Percentiles rank a stretch among this genome's conserved stretches.
These are phyloP conservation scores for Coemansia sp. DNA, from an alignment of 192 early-diverging fungal genomes.

Conservation along the genomic window DNA sequence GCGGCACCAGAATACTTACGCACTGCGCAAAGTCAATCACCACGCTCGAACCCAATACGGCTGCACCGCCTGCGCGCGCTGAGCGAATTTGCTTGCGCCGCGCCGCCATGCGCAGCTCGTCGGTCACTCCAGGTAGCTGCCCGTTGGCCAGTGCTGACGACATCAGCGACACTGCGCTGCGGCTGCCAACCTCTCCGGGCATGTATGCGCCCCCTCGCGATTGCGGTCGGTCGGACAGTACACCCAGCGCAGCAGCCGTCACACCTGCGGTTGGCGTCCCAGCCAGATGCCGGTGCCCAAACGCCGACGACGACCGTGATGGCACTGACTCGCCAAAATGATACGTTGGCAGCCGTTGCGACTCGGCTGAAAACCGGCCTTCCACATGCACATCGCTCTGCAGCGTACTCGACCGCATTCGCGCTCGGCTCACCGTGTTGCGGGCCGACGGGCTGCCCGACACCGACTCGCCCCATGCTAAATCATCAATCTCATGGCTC, in stretches of 20 bases:
- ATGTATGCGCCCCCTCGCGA: not conserved
- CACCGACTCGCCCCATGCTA: not conserved
- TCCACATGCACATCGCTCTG: constrained; percentile 38
- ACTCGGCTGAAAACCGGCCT: constrained; percentile 27
- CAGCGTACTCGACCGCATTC: constrained; percentile 30
- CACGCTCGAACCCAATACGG: constrained; percentile 18
- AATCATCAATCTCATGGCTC: constrained; percentile 9
- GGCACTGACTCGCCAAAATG: not conserved
- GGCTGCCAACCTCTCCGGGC: not conserved
- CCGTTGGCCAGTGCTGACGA: constrained; percentile 26
- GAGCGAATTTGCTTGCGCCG: constrained; percentile 36
- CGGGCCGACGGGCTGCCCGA: not conserved
- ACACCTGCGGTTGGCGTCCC: not conserved
- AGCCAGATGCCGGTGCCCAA: constrained; percentile 10
- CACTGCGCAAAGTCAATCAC: constrained; percentile 78
- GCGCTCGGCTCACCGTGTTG: constrained; percentile 3
- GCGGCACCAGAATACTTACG: constrained; percentile 78
- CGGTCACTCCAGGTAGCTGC: constrained; percentile 13
- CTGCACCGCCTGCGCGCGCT: constrained; percentile 19
- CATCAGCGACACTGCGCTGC: constrained; percentile 32
- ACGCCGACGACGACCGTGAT: constrained; percentile 27
- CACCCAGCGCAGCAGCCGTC: constrained; percentile 4
- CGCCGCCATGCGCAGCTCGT: constrained; percentile 47
- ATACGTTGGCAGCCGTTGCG: constrained; percentile 4
- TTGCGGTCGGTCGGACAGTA: constrained; percentile 6